Evolutionary conservation across 176 grass and related monocot genomes (phyloP).

Genomic region (Oryza officinalis): DNA sequence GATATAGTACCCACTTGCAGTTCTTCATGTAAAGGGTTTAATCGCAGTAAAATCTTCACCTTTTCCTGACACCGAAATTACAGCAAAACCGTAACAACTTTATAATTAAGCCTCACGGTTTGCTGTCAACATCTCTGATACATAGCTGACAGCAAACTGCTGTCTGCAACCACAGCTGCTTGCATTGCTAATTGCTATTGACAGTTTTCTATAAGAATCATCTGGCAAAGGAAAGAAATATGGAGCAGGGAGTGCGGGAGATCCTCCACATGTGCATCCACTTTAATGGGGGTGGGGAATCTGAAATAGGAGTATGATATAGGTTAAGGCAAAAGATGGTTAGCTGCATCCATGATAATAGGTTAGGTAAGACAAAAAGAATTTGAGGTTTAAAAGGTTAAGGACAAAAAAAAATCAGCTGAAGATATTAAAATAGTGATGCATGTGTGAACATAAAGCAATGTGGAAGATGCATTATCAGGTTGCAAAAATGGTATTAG

Average conservation of each 20-base stretch:
- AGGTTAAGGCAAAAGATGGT: background rate
- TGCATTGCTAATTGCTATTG: background rate
- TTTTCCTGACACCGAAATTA: background rate
- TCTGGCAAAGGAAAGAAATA: background rate
- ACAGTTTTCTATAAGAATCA: background rate
- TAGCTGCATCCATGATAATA: background rate
- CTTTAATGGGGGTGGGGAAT: background rate
- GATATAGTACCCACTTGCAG: background rate
- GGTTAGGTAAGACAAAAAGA: too few species aligned
- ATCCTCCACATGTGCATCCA: conserved; percentile 17
- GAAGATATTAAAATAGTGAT: background rate
- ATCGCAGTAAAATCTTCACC: too few species aligned
- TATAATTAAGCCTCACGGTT: background rate
- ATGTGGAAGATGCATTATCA: too few species aligned
- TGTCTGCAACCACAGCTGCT: background rate
- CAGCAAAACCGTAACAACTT: background rate
- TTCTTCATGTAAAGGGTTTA: too few species aligned
- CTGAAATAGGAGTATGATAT: background rate
- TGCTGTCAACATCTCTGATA: background rate
- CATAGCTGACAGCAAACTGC: background rate
- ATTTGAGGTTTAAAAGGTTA: background rate
- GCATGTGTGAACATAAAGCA: too few species aligned
- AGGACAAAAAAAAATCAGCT: too few species aligned
- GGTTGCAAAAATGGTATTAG: too few species aligned
- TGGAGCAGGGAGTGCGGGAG: background rate